A percentile compares a stretch with the other conserved stretches of the same genome.
These are phyloP conservation scores for Euclidium syriacum DNA, from an alignment of 345 rosid species.

Conservation along the genomic window DNA sequence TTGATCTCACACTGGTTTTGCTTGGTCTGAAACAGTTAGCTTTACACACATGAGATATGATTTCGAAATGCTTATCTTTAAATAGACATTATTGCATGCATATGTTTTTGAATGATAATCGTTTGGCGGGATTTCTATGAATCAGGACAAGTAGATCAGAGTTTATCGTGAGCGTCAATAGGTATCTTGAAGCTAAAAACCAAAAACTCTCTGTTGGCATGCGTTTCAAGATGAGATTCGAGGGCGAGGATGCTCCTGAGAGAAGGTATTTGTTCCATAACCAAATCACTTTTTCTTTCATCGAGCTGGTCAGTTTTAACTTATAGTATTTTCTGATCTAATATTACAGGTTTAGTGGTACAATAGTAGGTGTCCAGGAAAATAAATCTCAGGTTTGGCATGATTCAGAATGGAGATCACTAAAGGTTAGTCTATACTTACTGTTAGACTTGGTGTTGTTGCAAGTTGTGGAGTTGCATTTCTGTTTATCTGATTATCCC, in stretches of 20 bases:
- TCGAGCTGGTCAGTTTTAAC: neutral
- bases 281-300: neutral
- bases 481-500: too few relatives aligned
- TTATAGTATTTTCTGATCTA: neutral
- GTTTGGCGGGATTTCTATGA: conserved; percentile 3
- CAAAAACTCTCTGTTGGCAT: conserved; percentile 69
- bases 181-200: conserved; percentile 66
- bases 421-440: conserved; percentile 44
- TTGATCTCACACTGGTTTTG: conserved; percentile 1
- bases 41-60: neutral
- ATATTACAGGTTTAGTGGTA: conserved; percentile 66
- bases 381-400: conserved; percentile 52
- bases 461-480: too few relatives aligned
- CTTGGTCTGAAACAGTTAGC: neutral
- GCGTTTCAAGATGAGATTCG: conserved; percentile 90
- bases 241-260: conserved; percentile 91
- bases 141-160: conserved; percentile 74
- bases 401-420: conserved; percentile 84
- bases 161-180: conserved; percentile 71
- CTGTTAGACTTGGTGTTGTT: too few relatives aligned
- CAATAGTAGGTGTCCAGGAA: conserved; percentile 71
- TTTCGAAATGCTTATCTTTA: neutral
- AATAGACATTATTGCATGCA: neutral
- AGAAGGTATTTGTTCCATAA: conserved; percentile 46
- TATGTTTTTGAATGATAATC: neutral